Evolutionary conservation across 202 grass and related monocot genomes (phyloP).

Genomic region (Brachypodium distachyon): DNA sequence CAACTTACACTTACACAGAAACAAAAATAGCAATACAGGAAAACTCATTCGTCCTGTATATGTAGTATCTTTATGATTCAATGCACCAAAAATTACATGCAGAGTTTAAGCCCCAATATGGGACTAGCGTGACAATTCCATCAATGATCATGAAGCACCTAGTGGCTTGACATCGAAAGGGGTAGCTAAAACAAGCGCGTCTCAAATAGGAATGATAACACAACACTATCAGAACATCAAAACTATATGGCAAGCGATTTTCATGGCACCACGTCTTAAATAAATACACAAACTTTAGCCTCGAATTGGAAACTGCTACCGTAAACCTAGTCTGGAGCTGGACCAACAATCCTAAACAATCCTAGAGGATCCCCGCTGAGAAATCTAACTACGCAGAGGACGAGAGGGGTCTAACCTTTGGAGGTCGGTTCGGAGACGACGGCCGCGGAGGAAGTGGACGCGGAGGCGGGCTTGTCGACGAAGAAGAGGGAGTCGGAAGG

Average conservation of each 20-base stretch:
- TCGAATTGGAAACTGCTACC: background rate
- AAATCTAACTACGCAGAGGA: background rate
- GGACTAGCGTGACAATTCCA: background rate
- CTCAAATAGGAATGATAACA: background rate
- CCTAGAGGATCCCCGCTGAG: background rate
- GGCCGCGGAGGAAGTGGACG: background rate
- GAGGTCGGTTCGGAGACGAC: background rate
- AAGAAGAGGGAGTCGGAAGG: slow-evolving; percentile 78
- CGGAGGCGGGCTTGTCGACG: slow-evolving; percentile 33
- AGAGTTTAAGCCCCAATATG: background rate
- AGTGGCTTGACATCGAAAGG: background rate
- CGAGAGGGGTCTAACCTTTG: background rate
- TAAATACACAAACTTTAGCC: background rate
- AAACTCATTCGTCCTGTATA: background rate
- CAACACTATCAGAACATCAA: background rate
- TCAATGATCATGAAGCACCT: background rate
- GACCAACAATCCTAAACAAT: background rate
- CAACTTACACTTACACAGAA: background rate
- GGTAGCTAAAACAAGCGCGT: background rate
- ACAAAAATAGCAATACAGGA: background rate
- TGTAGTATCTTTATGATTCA: background rate
- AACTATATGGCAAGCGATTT: background rate
- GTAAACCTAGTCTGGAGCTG: background rate
- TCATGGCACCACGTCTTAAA: background rate
- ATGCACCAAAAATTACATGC: background rate